Evolutionary conservation across 2,329 filamentous ascomycete species (phyloP).

Genomic region (Metarhizium brunneum): DNA sequence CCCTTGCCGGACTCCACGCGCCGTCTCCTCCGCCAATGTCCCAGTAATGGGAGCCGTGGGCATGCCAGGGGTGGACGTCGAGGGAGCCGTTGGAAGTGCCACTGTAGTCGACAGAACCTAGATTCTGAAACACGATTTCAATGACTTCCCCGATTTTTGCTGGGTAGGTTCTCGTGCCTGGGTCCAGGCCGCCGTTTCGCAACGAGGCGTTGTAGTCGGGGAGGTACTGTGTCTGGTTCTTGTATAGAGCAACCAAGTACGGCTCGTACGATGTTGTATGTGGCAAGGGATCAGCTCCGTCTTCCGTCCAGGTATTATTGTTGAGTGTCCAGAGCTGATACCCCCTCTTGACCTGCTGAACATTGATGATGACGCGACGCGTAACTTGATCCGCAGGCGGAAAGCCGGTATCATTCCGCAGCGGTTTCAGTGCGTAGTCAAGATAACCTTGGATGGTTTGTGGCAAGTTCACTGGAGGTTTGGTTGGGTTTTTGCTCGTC

Average conservation of each 20-base stretch:
- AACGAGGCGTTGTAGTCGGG: constrained; percentile 43
- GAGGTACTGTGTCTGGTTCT: neutral
- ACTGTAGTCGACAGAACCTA: constrained; percentile 19
- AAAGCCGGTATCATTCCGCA: constrained; percentile 15
- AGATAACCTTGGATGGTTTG: constrained; percentile 27
- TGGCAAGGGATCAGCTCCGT: neutral
- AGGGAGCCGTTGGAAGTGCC: constrained; percentile 1
- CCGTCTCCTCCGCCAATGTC: constrained; percentile 10
- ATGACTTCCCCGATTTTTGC: constrained; percentile 46
- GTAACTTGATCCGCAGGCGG: constrained; percentile 36
- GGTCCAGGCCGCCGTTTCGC: constrained; percentile 44
- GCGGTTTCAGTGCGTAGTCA: constrained; percentile 35
- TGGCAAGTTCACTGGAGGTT: constrained; percentile 20
- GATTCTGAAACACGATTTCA: constrained; percentile 41
- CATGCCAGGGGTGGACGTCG: constrained; percentile 11
- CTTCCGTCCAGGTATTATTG: constrained; percentile 8
- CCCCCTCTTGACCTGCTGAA: constrained; percentile 4
- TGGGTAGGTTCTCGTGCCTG: constrained; percentile 37
- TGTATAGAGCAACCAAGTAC: constrained; percentile 1
- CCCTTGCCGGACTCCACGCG: constrained; percentile 2
- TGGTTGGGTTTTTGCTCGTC: neutral
- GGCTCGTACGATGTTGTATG: neutral
- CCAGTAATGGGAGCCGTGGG: constrained; percentile 10
- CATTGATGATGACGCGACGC: constrained; percentile 33
- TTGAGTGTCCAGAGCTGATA: constrained; percentile 9